These are phyloP conservation scores for Arthrobotrys megalospora DNA, from an alignment of 2,329 filamentous ascomycete species.

Conservation along the genomic window DNA sequence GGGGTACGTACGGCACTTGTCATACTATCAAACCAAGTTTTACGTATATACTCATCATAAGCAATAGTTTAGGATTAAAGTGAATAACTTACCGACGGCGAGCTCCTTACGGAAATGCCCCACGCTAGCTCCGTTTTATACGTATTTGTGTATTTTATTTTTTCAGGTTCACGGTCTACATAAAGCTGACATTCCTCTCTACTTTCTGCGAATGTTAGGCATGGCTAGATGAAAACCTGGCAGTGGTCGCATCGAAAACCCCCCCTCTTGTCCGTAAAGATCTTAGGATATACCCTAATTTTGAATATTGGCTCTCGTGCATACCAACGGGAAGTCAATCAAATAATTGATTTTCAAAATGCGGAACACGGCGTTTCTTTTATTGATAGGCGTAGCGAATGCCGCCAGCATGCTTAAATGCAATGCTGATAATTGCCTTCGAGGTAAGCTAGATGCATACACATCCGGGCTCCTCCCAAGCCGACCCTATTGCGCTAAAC, in stretches of 20 bases:
- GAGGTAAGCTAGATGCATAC: not conserved
- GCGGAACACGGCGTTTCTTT: not conserved
- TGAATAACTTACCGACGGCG: not conserved
- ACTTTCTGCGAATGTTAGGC: not conserved
- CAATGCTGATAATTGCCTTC: slow-evolving; percentile 2
- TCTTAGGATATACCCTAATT: not conserved
- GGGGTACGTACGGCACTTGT: not conserved
- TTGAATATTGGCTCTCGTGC: not conserved
- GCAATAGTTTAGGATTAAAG: not conserved
- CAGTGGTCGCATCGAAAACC: too few species aligned
- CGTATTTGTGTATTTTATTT: slow-evolving; percentile 11
- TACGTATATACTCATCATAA: not conserved
- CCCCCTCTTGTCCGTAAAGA: not conserved
- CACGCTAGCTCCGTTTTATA: not conserved
- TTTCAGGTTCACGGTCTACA: not conserved
- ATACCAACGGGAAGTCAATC: not conserved
- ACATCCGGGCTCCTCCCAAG: not conserved
- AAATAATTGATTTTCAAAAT: not conserved
- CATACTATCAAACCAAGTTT: not conserved
- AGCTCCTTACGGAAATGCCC: not conserved
- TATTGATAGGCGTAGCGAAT: not conserved
- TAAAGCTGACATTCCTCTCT: not conserved
- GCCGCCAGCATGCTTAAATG: not conserved
- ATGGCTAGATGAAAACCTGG: not conserved
- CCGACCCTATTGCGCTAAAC: not conserved